Evolutionary conservation across 23 red algal species (phyloP), one percentile per base, ranked within the genome.

Genomic region (Chondrus crispus): DNA sequence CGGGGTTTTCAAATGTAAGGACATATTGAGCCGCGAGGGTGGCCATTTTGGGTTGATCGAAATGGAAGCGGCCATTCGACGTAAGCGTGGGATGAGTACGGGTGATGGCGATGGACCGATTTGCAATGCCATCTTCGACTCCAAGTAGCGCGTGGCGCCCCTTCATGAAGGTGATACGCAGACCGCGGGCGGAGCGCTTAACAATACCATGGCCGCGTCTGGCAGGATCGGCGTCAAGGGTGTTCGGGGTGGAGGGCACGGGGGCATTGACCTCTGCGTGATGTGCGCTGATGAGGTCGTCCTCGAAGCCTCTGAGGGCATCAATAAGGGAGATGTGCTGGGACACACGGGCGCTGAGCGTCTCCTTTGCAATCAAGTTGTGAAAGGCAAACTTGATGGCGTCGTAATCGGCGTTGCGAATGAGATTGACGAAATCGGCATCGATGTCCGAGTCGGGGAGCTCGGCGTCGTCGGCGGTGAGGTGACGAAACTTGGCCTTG

Each of bases 291-390:
- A 92, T 50, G 20, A 92, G 62, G 40, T 84, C 66, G 14, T 92
- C 89, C 77, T 92, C 89, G 46, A 92, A 92, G 24, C 38, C 50
- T 16, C 79, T 75, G 47, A 92, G 77, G 6, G 89, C 74, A 76
- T 84, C 89, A 5, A 73, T 64, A 2, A 92, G 36, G 20, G 76
- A 51, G 7, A 92, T 46, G n/a, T n/a, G n/a, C 62, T 92, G 50
- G 51, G 75, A 46, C 26, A 92, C 26, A 58, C 24, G 9, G 30
- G 50, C 63, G 57, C n/a, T 47, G 4, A 92, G 89, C 47, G 48
- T 77, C 52, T 92, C 89, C 22, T 54, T 42, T 58, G 50, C 63
- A 75, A 92, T 92, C 63, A 92, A 77, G 46, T 73, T 72, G 29
- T 47, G 55, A 75, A 92, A 92, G 14, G 76, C 89, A 32, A 57